A percentile compares a stretch with the other conserved stretches of the same genome.
Conservation (phyloP, 1,284 basidiomycete genomes). For the Cerrena zonata region DNA sequence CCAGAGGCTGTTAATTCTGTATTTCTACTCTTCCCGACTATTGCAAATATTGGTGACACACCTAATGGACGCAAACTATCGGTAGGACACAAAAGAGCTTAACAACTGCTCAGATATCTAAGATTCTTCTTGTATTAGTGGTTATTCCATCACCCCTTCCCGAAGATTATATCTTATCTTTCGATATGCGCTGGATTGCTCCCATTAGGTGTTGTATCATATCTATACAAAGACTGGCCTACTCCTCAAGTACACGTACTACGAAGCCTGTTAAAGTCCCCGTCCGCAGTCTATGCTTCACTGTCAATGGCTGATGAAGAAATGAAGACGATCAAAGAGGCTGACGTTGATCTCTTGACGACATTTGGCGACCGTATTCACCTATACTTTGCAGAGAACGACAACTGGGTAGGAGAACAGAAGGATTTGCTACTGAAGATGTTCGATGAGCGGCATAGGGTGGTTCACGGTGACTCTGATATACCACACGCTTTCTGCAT, state of each 20-base stretch:
- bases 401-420: constrained; percentile 57
- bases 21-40: constrained; percentile 57
- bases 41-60: constrained; percentile 48
- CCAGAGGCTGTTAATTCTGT: constrained; percentile 30
- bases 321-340: constrained; percentile 47
- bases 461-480: constrained; percentile 38
- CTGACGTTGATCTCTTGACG: constrained; percentile 40
- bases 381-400: constrained; percentile 50
- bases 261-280: constrained; percentile 41
- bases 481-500: constrained; percentile 65
- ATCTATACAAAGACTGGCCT: constrained; percentile 39
- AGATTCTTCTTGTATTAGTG: constrained; percentile 29
- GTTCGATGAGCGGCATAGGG: constrained; percentile 31
- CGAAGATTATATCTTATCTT: constrained; percentile 35
- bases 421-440: constrained; percentile 35
- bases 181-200: constrained; percentile 30
- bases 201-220: constrained; percentile 25
- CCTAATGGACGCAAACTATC: constrained; percentile 46
- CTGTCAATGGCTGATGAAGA: constrained; percentile 58
- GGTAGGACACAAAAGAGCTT: too few species aligned
- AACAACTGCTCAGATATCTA: background rate
- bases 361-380: constrained; percentile 36
- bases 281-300: constrained; percentile 39
- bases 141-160: constrained; percentile 42
- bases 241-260: constrained; percentile 41